phyloP scores from a whole-genome alignment of 2,329 filamentous ascomycete species.

The Penicillium sp. region DNA sequence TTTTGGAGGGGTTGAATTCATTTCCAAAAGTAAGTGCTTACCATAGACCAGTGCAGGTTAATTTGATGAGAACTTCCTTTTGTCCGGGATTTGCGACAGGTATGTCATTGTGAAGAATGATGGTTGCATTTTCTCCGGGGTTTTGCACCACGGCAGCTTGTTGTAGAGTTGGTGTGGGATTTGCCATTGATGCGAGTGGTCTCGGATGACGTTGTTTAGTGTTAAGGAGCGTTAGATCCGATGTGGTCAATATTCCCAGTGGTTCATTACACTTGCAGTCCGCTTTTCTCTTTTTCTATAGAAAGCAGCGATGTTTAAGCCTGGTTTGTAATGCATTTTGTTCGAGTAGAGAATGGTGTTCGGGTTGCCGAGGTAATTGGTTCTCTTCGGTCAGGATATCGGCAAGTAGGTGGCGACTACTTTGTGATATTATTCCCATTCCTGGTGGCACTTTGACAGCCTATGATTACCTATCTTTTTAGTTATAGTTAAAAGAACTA shows the following conservation, averaged over 20 bases:
- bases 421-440: neutral
- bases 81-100: conserved; percentile 16
- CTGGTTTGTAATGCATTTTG: neutral
- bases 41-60: conserved; percentile 27
- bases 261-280: neutral
- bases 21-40: neutral
- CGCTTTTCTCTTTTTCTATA: neutral
- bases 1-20: neutral
- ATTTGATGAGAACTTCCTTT: conserved; percentile 25
- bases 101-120: conserved; percentile 15
- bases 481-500: no score
- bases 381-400: conserved; percentile 1
- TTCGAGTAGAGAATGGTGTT: neutral
- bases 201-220: neutral
- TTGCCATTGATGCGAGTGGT: neutral
- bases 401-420: neutral
- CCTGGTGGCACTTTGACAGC: no score
- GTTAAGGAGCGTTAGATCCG: neutral
- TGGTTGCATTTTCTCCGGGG: conserved; percentile 16
- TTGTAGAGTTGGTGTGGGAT: conserved; percentile 11
- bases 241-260: neutral
- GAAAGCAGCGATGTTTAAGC: neutral
- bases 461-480: no score
- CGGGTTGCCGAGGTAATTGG: conserved; percentile 9
- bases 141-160: conserved; percentile 19